Evolutionary conservation across 805 yeast genomes (phyloP).

Genomic region (Kurtzmaniella fragi): DNA sequence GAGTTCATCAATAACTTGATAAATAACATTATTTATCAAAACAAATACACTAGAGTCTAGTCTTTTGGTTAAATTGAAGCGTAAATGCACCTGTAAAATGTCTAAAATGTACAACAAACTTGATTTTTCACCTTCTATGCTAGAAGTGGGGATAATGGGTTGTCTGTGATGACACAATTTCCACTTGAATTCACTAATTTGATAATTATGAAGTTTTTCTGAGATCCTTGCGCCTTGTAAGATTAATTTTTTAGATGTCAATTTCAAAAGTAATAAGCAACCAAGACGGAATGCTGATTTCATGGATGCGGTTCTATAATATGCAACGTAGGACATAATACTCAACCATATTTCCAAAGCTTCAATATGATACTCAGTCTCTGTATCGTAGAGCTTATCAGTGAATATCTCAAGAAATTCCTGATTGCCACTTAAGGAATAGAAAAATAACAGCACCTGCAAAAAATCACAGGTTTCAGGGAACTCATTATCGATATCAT

Average conservation of each 20-base stretch:
- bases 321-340: constrained; percentile 31
- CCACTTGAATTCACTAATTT: constrained; percentile 35
- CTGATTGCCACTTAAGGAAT: constrained; percentile 11
- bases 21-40: constrained; percentile 20
- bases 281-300: constrained; percentile 21
- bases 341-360: constrained; percentile 30
- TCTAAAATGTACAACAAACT: constrained; percentile 30
- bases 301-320: constrained; percentile 22
- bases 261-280: constrained; percentile 20
- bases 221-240: not conserved
- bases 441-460: constrained; percentile 12
- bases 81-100: constrained; percentile 20
- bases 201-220: constrained; percentile 9
- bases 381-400: constrained; percentile 6
- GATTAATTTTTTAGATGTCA: constrained; percentile 12
- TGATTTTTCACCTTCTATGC: constrained; percentile 21
- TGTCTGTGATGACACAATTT: constrained; percentile 36
- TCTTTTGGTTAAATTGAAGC: constrained; percentile 35
- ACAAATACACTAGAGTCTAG: constrained; percentile 27
- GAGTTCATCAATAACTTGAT: constrained; percentile 17
- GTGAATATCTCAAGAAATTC: constrained; percentile 12
- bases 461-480: constrained; percentile 14
- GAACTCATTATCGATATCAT: constrained; percentile 6
- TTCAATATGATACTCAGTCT: constrained; percentile 12
- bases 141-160: constrained; percentile 26